Conservation (phyloP, 495 filamentous ascomycete genomes). For the Halenospora varia region DNA sequence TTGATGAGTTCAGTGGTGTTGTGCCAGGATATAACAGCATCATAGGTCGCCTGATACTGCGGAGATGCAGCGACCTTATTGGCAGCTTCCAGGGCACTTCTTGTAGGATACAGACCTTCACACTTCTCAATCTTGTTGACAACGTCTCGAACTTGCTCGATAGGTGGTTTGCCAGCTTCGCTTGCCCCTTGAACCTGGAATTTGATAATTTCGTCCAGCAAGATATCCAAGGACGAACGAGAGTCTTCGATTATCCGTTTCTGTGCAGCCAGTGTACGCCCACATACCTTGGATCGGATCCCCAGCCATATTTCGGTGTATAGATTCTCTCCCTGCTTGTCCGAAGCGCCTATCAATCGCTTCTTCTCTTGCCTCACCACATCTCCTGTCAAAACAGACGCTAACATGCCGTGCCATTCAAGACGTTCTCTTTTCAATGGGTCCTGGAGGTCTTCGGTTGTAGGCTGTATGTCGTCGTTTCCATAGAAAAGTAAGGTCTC, state of each 20-base stretch:
- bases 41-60: slow-evolving; percentile 72
- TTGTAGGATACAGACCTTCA: slow-evolving; percentile 79
- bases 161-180: slow-evolving; percentile 81
- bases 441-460: slow-evolving; percentile 82
- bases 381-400: slow-evolving; percentile 91
- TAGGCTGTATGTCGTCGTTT: slow-evolving; percentile 82
- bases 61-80: slow-evolving; percentile 70
- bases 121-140: slow-evolving; percentile 84
- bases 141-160: slow-evolving; percentile 83
- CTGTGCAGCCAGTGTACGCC: slow-evolving; percentile 78
- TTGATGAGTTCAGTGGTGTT: slow-evolving; percentile 98
- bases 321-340: slow-evolving; percentile 65
- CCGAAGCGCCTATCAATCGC: slow-evolving; percentile 77
- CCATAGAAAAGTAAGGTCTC: slow-evolving; percentile 88
- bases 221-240: slow-evolving; percentile 58
- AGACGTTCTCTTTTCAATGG: slow-evolving; percentile 84
- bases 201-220: slow-evolving; percentile 80
- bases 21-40: slow-evolving; percentile 90
- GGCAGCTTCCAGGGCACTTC: slow-evolving; percentile 62
- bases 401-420: slow-evolving; percentile 98
- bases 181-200: slow-evolving; percentile 93
- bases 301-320: slow-evolving; percentile 89
- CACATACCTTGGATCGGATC: slow-evolving; percentile 74
- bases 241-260: slow-evolving; percentile 78
- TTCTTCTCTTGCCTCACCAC: slow-evolving; percentile 98